These are phyloP conservation scores for Sporothrix brasiliensis DNA, from an alignment of 2,329 filamentous ascomycete genomes.

Conservation along the genomic window DNA sequence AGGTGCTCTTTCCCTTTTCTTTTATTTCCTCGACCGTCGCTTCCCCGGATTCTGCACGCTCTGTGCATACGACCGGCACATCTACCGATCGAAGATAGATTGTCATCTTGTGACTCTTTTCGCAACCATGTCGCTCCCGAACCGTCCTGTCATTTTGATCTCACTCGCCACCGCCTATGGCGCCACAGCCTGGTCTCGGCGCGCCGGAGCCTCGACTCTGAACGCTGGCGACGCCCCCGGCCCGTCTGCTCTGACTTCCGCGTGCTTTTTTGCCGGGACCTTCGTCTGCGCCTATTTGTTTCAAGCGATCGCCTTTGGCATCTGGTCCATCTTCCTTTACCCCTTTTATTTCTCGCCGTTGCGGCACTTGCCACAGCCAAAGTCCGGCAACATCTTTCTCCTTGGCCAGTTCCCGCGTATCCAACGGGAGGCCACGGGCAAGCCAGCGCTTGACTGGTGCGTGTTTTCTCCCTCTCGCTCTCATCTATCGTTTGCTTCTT, in stretches of 20 bases:
- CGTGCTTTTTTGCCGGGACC: constrained; percentile 40
- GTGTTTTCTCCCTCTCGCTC: constrained; percentile 22
- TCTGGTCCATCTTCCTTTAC: constrained; percentile 53
- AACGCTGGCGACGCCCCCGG: neutral
- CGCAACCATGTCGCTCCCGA: constrained; percentile 13
- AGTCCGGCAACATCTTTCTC: constrained; percentile 47
- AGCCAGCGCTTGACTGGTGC: constrained; percentile 55
- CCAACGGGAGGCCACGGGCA: constrained; percentile 46
- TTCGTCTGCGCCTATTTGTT: constrained; percentile 46
- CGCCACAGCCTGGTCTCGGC: constrained; percentile 25
- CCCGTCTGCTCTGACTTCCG: constrained; percentile 40
- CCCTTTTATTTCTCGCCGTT: constrained; percentile 56
- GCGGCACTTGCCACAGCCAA: constrained; percentile 52
- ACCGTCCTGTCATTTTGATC: neutral
- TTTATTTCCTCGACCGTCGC: neutral
- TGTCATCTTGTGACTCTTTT: neutral
- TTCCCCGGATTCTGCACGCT: constrained; percentile 1
- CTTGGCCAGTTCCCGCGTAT: constrained; percentile 54
- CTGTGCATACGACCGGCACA: neutral
- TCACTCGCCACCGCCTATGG: constrained; percentile 31
- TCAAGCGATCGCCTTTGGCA: constrained; percentile 43
- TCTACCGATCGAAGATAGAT: neutral
- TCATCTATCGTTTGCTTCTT: neutral
- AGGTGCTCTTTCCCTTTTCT: neutral
- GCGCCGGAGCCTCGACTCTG: neutral